Evolutionary conservation across 352 stramenopile genomes (phyloP), one percentile per base, ranked within the genome.

Genomic region (Phytopythium oedochilum): DNA sequence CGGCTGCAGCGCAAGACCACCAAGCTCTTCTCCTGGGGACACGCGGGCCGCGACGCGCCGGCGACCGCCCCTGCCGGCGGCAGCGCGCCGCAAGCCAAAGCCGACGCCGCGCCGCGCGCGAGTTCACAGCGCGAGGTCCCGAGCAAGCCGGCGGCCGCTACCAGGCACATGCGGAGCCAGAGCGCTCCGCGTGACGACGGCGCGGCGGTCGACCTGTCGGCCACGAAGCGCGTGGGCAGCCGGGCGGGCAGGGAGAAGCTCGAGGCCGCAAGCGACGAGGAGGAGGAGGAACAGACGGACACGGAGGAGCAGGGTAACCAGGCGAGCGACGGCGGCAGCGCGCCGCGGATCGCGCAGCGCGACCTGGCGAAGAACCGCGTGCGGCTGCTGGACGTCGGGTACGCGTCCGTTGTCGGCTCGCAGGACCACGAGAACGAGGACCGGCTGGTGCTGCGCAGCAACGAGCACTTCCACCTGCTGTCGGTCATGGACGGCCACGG

Each of bases 401-500:
- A 64, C 12, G 52, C 71, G 17, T 80, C 75, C 0, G 60, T 69
- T 12, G 75, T 87, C 52, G 77, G 75, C 8, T 64, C 52, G n/a
- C 75, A 73, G 43, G 75, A 73, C 34, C 78, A 91, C 49, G 62
- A 60, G 15, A 90, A 91, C 51, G 78, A 93, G 57, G 80, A 93
- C 49, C 78, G 83, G 18, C 60, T 70, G 4, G 36, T 89, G 26
- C 64, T 88, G n/a, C 51, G 72, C 26, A 72, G 70, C 50, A 73
- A 76, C 25, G 64, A 73, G 39, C 46, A 66, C 12, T 90, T 90
- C 62, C 73, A 81, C 58, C 20, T 90, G 42, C 69, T 93, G 29
- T 78, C 73, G 0, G 80, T 90, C 56, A 78, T 93, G 43, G 81
- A 93, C 53, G 80, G 83, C 40, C 83, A 93, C 56, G 83, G 78